Evolutionary conservation across 1,284 basidiomycete genomes (phyloP).

Genomic region (Cutaneotrichosporon curvatum): DNA sequence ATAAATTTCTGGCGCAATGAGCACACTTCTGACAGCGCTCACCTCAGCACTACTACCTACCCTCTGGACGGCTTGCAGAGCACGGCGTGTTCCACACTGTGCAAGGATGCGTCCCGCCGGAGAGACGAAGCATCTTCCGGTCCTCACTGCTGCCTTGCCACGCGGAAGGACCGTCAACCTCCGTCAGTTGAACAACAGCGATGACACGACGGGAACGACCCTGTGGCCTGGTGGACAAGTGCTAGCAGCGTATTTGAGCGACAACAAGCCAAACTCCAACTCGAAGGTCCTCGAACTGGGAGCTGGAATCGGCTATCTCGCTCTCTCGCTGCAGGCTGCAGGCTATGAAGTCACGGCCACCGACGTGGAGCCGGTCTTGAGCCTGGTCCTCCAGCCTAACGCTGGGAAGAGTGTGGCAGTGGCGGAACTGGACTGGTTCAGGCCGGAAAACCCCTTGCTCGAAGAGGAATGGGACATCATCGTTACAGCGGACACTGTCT

Average conservation of each 20-base stretch:
- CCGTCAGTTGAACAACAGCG: neutral
- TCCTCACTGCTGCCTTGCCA: neutral
- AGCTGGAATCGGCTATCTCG: slow-evolving; percentile 69
- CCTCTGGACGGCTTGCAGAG: too few relatives aligned
- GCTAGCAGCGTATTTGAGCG: slow-evolving; percentile 57
- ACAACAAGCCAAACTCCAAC: slow-evolving; percentile 11
- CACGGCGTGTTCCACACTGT: slow-evolving; percentile 5
- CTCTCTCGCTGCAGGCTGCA: slow-evolving; percentile 61
- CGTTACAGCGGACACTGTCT: slow-evolving; percentile 77
- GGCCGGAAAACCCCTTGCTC: neutral
- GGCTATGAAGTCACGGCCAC: slow-evolving; percentile 74
- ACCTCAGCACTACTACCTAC: too few relatives aligned
- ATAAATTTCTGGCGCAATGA: too few relatives aligned
- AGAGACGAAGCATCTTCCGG: neutral
- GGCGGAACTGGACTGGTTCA: slow-evolving; percentile 55
- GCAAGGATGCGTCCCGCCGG: neutral
- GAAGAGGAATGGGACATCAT: slow-evolving; percentile 59
- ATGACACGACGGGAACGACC: slow-evolving; percentile 68
- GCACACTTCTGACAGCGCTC: too few relatives aligned
- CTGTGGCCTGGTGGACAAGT: slow-evolving; percentile 79
- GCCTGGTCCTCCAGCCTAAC: slow-evolving; percentile 61
- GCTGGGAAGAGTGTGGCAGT: slow-evolving; percentile 51
- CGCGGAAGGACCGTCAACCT: neutral
- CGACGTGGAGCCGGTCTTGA: slow-evolving; percentile 64
- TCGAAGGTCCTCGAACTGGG: slow-evolving; percentile 65